Evolutionary conservation across 345 rosid genomes (phyloP), one percentile per base, ranked within the genome.

Genomic region (Luvunga scandens): DNA sequence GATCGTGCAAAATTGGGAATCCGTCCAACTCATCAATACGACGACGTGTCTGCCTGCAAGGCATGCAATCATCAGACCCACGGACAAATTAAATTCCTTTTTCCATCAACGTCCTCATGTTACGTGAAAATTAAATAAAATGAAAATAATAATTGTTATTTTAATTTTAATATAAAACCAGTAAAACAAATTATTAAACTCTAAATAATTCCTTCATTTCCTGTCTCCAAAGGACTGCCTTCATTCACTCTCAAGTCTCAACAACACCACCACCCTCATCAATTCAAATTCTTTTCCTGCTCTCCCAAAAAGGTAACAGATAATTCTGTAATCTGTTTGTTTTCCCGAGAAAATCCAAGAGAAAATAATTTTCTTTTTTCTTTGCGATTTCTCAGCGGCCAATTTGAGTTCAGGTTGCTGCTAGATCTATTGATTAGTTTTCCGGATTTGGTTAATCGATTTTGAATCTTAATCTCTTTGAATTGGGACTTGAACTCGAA

Each of bases 371-470:
- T 19, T 8, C 4, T 45, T 63, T 31, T 48, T 39, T 13, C 13
- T 28, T 59, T 24, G 21, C 56, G 71, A 18, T 45, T 64, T 66
- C 30, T 48, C 60, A 1, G 78, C n/a, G n/a, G 30, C 24, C 53
- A 12, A 38, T 4, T 60, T 0, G 10, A 73, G 12, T 53, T 21
- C 69, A 1, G 34, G 25, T 25, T 27, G 61, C 31, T 48, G n/a
- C 38, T 45, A 75, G 71, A 75, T 75, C 78, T 64, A 13, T 75
- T 8, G 18, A 53, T 21, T 64, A 45, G 71, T 50, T 53, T 48
- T 22, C 50, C 62, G n/a, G 45, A 34, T 63, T 75, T 30, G 70
- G 21, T 63, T 48, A 30, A 34, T 48, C 5, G 38, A 30, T 10
- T 30, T 64, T 33, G 0, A 19, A 9, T 3, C 2, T 30, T 64